A percentile compares a stretch with the other conserved stretches of the same genome.
These are phyloP conservation scores for Tulasnella sp. DNA, from an alignment of 768 basidiomycete genomes.

Conservation along the genomic window DNA sequence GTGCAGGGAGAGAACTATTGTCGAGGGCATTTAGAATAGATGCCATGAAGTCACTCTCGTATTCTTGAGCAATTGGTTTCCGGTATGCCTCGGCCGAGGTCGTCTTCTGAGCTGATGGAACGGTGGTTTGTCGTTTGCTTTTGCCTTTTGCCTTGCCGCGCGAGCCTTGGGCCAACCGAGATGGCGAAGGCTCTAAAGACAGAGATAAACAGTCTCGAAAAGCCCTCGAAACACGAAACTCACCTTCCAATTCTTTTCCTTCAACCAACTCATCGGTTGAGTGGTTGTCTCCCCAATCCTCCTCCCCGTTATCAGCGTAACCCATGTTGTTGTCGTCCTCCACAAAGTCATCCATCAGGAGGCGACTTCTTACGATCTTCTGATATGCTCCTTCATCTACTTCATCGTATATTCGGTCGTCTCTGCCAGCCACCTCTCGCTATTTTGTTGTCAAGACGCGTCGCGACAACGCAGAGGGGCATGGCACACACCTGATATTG, in stretches of 20 bases:
- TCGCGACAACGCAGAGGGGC: neutral
- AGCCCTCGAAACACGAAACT: slow-evolving; percentile 28
- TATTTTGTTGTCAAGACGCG: neutral
- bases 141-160: slow-evolving; percentile 21
- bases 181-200: slow-evolving; percentile 20
- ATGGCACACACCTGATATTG: slow-evolving; percentile 5
- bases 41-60: slow-evolving; percentile 85
- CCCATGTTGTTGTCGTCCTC: slow-evolving; percentile 85
- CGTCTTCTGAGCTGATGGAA: neutral
- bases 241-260: slow-evolving; percentile 42
- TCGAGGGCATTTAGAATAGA: slow-evolving; percentile 66
- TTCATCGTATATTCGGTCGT: slow-evolving; percentile 17
- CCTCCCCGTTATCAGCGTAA: slow-evolving; percentile 94
- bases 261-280: slow-evolving; percentile 34
- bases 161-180: slow-evolving; percentile 33
- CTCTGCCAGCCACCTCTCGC: neutral
- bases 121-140: neutral
- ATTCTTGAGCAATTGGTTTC: slow-evolving; percentile 55
- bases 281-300: slow-evolving; percentile 55
- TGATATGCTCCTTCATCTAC: slow-evolving; percentile 46
- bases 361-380: slow-evolving; percentile 66
- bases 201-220: neutral
- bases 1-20: slow-evolving; percentile 18
- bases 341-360: slow-evolving; percentile 86
- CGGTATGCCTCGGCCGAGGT: slow-evolving; percentile 45